Evolutionary conservation across 2,329 filamentous ascomycete species (phyloP), one percentile per base, ranked within the genome.

Genomic region (Lasiodiplodia theobromae): DNA sequence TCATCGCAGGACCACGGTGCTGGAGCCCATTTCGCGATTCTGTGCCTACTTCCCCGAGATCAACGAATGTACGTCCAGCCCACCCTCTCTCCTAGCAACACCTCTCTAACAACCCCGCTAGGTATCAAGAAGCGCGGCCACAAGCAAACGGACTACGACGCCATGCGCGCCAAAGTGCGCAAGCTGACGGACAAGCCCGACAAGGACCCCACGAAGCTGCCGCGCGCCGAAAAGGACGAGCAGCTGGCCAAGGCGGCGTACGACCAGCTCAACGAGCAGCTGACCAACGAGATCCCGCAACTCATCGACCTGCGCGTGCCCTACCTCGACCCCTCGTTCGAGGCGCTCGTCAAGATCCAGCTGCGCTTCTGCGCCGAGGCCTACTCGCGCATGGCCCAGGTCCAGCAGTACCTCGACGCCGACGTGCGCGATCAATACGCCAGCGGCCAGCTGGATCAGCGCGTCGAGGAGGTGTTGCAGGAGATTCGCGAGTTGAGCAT

Each of bases 21-120:
- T 99, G 58, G 96, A 99, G 74, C 96, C 96, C 52, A 99, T 99
- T 79, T 91, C 91, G 71, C 89, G 94, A 72, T 99, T 98, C 85
- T 98, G 95, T 84, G 93, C 93, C 73, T 99, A 99, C 84, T 99
- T 99, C 81, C 95, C 96, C 40, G 96, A 99, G 80, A 94, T 99
- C 78, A 99, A 99, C 82, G 94, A 97, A 84, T 97, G 95, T 91
- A 82, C 68, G 88, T 77, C n/a, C 21, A 28, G 18, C 21, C 4
- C 7, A 38, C 52, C 37, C 52, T 47, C 38, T 12, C 4, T 3
- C 38, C 8, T 31, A 23, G 28, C 53, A 23, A 16, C 5, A 54
- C 11, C 21, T 1, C 31, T 21, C 65, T 66, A 8, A 66, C 51
- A 47, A 18, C 5, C 12, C 1, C 1, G 3, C 18, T 38, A 91